Evolutionary conservation across 1,139 yeast species (phyloP), one percentile per base, ranked within the genome.

Genomic region (Pichia inconspicua): DNA sequence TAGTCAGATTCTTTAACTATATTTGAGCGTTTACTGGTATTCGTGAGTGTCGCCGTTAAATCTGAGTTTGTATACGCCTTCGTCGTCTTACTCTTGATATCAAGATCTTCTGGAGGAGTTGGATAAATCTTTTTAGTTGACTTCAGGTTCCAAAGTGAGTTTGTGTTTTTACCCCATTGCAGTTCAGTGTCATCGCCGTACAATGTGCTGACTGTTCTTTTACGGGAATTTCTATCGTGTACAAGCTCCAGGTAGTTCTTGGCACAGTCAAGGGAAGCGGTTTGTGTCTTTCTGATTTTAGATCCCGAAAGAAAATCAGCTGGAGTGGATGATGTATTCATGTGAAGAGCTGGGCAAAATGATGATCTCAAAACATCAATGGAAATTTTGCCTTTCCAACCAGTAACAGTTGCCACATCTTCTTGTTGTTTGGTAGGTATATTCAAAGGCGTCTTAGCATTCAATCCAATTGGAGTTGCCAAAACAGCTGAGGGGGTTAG

Each of bases 341-440:
- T 14, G 28, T 46, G 44, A 5, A 15, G 10, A 27, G 46, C 42
- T 10, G 53, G 47, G 49, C 67, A 67, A 57, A 77, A 76, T 0
- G 78, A 73, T 9, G 77, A 67, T 2, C 69, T 56, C 27, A 78
- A 68, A 3, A 77, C 74, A 36, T 66, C 65, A 1, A 80, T 74
- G 44, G 69, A 70, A 19, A 76, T 67, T 39, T 69, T 73, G 45
- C 77, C 70, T 0, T 70, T 66, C 82, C 81, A 76, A 27, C 22
- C 22, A 54, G 52, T 12, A 44, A 28, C 11, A 45, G 6, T 9
- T 49, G 50, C 6, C 50, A 48, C 10, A 25, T 39, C 32, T 6
- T 39, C 41, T 55, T 59, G 45, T 5, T 51, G 44, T 22, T 22
- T 37, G 34, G 49, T 49, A 45, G 40, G 49, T 15, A 53, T 47